phyloP scores from a whole-genome alignment of 2,329 filamentous ascomycete species.

The Lecanicillium sp. region DNA sequence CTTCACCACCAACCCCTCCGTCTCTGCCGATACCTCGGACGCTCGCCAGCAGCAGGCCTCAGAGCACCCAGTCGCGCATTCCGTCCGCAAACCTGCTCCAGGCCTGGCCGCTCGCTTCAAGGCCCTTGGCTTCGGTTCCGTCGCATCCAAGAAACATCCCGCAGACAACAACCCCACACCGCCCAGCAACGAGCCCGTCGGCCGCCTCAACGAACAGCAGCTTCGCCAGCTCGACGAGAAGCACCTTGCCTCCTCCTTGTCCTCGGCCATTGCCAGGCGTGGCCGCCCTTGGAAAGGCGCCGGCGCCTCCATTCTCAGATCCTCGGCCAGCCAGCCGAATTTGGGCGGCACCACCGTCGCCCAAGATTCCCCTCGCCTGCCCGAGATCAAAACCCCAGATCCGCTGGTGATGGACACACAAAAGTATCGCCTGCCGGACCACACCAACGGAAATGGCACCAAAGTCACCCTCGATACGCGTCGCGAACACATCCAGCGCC shows the following conservation, averaged over 20 bases:
- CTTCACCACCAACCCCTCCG: conserved; percentile 1
- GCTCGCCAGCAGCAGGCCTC: conserved; percentile 10
- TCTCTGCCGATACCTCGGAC: background rate
- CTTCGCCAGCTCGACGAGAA: conserved; percentile 61
- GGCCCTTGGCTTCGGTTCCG: conserved; percentile 50
- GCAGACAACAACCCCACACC: conserved; percentile 13
- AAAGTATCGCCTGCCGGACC: conserved; percentile 67
- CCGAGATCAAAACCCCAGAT: conserved; percentile 41
- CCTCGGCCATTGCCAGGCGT: conserved; percentile 49
- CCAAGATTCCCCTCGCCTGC: conserved; percentile 30
- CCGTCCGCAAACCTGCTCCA: conserved; percentile 51
- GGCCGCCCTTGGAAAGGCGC: conserved; percentile 66
- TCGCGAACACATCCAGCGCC: conserved; percentile 48
- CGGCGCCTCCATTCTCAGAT: conserved; percentile 27
- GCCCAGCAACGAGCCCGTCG: conserved; percentile 40
- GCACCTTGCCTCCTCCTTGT: conserved; percentile 47
- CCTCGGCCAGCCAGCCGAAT: conserved; percentile 14
- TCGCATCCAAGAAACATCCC: conserved; percentile 22
- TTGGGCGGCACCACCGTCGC: conserved; percentile 17
- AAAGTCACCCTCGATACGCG: conserved; percentile 51
- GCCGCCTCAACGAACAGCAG: conserved; percentile 62
- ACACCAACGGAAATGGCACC: conserved; percentile 58
- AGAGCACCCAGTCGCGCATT: conserved; percentile 16
- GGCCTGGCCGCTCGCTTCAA: conserved; percentile 57
- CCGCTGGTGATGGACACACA: conserved; percentile 60